Percentiles rank a stretch among this genome's conserved stretches.
These are phyloP conservation scores for Quercus suber DNA, from an alignment of 306 rosid species.

Conservation along the genomic window DNA sequence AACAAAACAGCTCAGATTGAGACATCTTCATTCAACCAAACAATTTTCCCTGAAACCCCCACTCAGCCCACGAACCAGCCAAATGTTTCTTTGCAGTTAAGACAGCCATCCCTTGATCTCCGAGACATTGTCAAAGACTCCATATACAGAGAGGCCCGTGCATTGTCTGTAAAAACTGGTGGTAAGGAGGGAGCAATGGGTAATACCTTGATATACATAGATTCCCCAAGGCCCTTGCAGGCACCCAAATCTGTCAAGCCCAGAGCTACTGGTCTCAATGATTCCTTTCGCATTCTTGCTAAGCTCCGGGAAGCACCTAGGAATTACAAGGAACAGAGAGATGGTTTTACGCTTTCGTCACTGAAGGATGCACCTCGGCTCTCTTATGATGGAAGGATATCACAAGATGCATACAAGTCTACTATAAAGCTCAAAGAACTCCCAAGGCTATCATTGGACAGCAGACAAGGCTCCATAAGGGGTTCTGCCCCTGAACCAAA, in stretches of 20 bases:
- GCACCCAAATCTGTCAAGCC: conserved; percentile 33
- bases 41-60: conserved; percentile 17
- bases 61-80: conserved; percentile 33
- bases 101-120: conserved; percentile 35
- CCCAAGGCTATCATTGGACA: conserved; percentile 90
- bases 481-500: conserved; percentile 43
- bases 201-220: conserved; percentile 52
- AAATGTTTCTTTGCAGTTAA: conserved; percentile 9
- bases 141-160: conserved; percentile 50
- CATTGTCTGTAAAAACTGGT: conserved; percentile 50
- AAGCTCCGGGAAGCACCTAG: conserved; percentile 46
- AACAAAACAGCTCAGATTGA: conserved; percentile 49
- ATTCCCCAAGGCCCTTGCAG: conserved; percentile 75
- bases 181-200: conserved; percentile 40
- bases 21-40: conserved; percentile 32
- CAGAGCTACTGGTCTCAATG: conserved; percentile 31
- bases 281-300: conserved; percentile 38
- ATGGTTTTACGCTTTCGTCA: background rate
- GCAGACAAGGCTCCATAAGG: conserved; percentile 49
- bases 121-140: conserved; percentile 50
- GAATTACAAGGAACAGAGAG: conserved; percentile 36
- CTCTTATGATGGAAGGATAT: conserved; percentile 74
- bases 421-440: conserved; percentile 58
- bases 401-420: conserved; percentile 49
- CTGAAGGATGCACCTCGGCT: conserved; percentile 46